Conservation (phyloP, 2,329 filamentous ascomycete species). For the Cladophialophora immunda region DNA sequence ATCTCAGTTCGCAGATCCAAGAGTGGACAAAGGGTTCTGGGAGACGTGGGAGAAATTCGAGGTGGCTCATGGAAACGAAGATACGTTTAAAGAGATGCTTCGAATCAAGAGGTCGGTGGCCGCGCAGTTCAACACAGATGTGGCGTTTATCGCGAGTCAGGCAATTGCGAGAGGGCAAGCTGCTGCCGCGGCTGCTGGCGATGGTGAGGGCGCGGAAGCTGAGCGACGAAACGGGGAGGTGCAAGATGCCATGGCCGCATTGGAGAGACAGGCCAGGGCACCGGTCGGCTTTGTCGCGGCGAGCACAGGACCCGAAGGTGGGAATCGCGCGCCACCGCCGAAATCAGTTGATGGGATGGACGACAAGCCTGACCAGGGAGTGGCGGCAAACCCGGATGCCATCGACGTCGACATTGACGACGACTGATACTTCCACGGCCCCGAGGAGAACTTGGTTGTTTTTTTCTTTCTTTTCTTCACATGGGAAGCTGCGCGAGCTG, state of each 20-base stretch:
- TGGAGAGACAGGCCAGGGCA: conserved; percentile 87
- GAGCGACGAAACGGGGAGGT: conserved; percentile 47
- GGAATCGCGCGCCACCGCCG: conserved; percentile 56
- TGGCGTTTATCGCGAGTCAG: conserved; percentile 97
- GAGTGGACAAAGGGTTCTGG: conserved; percentile 92
- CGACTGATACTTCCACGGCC: conserved; percentile 17
- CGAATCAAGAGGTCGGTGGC: conserved; percentile 97
- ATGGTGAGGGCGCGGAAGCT: conserved; percentile 52
- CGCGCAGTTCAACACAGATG: conserved; percentile 97
- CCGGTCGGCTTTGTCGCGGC: conserved; percentile 92
- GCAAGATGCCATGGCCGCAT: conserved; percentile 82
- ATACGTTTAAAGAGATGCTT: conserved; percentile 99
- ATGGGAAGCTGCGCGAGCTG: neutral
- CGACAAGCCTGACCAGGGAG: conserved; percentile 41
- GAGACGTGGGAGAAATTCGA: conserved; percentile 97
- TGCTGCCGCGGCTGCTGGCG: conserved; percentile 47
- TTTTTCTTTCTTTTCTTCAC: too few relatives aligned
- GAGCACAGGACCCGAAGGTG: conserved; percentile 74
- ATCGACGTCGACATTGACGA: conserved; percentile 76
- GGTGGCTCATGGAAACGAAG: conserved; percentile 97
- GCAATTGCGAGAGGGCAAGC: conserved; percentile 82
- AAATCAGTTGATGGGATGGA: conserved; percentile 46
- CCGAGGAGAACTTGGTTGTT: too few relatives aligned
- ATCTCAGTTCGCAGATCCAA: conserved; percentile 95
- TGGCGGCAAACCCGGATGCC: conserved; percentile 79